Percentiles rank a stretch among this genome's conserved stretches.
phyloP scores from a whole-genome alignment of 169 alveolate genomes.

The Eimeria falciformis region DNA sequence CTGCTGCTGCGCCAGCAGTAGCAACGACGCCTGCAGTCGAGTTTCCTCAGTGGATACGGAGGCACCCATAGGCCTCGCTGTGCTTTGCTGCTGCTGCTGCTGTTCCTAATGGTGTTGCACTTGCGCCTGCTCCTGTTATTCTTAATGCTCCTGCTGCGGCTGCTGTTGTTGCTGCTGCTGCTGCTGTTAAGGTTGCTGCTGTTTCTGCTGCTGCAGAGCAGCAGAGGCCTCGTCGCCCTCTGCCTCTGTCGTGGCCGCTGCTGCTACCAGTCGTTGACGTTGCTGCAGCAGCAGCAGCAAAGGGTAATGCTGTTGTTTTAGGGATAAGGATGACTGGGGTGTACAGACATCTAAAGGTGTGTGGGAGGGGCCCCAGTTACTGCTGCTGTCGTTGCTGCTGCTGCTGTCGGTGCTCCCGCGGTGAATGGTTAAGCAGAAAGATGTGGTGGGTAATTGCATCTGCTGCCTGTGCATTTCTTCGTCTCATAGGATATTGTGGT shows the following conservation, averaged over 20 bases:
- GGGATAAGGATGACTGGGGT: too few relatives aligned
- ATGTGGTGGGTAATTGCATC: too few relatives aligned
- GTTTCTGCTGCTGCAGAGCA: not conserved
- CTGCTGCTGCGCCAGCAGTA: not conserved
- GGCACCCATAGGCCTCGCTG: conserved; percentile 51
- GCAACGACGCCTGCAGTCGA: conserved; percentile 39
- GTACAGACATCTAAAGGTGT: too few relatives aligned
- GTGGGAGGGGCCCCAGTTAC: too few relatives aligned
- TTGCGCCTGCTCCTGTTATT: not conserved
- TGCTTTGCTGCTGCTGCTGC: not conserved
- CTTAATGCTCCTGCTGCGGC: not conserved
- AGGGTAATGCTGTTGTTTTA: not conserved
- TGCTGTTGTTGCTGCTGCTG: not conserved
- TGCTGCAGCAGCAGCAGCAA: not conserved
- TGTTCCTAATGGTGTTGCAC: not conserved
- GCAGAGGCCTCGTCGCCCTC: not conserved
- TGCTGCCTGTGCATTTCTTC: too few relatives aligned
- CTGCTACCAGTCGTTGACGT: not conserved
- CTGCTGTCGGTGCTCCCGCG: too few relatives aligned
- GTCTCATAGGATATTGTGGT: too few relatives aligned
- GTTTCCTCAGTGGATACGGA: conserved; percentile 20
- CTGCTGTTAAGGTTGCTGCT: conserved; percentile 18
- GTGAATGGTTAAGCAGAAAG: too few relatives aligned
- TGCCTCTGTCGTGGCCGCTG: not conserved
- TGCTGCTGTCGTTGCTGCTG: conserved; percentile 33